phyloP scores from a whole-genome alignment of 495 filamentous ascomycete species.

The Neurospora sp. region DNA sequence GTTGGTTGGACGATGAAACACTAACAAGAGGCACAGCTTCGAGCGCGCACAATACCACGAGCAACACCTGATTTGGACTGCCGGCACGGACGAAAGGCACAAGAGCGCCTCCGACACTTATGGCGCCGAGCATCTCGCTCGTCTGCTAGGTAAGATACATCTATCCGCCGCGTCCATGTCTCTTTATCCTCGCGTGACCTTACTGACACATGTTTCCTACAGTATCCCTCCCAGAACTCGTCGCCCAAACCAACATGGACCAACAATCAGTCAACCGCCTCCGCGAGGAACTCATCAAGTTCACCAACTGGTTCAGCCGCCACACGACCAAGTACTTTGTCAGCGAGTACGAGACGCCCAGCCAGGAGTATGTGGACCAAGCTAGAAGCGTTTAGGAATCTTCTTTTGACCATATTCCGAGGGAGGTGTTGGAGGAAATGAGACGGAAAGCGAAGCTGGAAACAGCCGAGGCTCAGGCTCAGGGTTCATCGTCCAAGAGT shows the following conservation, averaged over 20 bases:
- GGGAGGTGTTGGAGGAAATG: neutral
- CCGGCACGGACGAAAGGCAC: conserved; percentile 44
- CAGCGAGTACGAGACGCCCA: conserved; percentile 58
- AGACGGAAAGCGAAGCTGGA: neutral
- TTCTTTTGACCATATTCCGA: conserved; percentile 4
- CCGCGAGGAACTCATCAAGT: conserved; percentile 73
- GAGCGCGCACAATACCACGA: conserved; percentile 79
- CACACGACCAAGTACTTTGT: conserved; percentile 67
- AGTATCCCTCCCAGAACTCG: conserved; percentile 87
- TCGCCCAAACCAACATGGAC: conserved; percentile 98
- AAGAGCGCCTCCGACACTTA: conserved; percentile 72
- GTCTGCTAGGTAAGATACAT: conserved; percentile 66
- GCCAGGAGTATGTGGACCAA: conserved; percentile 40
- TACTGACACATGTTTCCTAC: conserved; percentile 8
- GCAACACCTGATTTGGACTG: conserved; percentile 52
- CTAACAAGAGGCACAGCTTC: conserved; percentile 38
- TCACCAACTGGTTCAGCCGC: conserved; percentile 70
- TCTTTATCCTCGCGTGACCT: neutral
- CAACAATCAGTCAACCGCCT: conserved; percentile 74
- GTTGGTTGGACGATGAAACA: neutral
- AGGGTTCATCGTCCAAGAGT: neutral
- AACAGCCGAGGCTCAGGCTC: neutral
- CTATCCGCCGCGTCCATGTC: neutral
- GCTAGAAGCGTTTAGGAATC: conserved; percentile 23
- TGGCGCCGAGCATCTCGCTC: conserved; percentile 80